Conservation (phyloP, 768 basidiomycete species). For the Gautieria morchelliformis region DNA sequence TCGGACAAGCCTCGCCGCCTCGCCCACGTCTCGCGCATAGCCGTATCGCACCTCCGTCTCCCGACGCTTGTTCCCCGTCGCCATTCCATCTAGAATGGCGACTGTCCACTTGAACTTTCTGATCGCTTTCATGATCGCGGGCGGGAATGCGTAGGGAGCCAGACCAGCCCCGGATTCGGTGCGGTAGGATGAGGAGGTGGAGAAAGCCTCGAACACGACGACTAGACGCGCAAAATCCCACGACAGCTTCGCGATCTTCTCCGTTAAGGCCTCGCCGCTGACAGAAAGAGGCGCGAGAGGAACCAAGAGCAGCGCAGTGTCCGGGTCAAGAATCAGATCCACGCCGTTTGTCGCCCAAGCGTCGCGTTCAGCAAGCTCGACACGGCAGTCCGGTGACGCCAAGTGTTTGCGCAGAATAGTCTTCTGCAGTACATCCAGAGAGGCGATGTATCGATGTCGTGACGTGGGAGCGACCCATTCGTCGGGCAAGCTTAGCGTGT, state of each 20-base stretch:
- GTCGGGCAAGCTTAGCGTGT: conserved; percentile 36
- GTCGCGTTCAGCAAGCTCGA: conserved; percentile 59
- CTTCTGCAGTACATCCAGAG: conserved; percentile 59
- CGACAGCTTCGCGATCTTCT: conserved; percentile 42
- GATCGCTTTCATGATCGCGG: conserved; percentile 59
- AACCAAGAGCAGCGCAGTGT: conserved; percentile 45
- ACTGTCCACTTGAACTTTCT: conserved; percentile 58
- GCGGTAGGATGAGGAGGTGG: conserved; percentile 31
- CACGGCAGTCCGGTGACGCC: conserved; percentile 30
- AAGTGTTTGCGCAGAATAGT: conserved; percentile 48
- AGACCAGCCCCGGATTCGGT: conserved; percentile 6
- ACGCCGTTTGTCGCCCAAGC: conserved; percentile 35
- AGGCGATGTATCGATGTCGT: conserved; percentile 59
- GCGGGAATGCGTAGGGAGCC: conserved; percentile 42
- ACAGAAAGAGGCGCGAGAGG: conserved; percentile 39
- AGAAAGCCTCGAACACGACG: conserved; percentile 61
- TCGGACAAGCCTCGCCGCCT: conserved; percentile 48
- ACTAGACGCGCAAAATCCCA: conserved; percentile 50
- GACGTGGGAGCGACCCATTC: conserved; percentile 21
- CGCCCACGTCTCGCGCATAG: conserved; percentile 51
- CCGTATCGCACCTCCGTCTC: conserved; percentile 40
- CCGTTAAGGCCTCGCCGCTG: conserved; percentile 33
- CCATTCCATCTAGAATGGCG: conserved; percentile 25
- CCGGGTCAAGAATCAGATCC: conserved; percentile 60
- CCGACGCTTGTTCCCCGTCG: conserved; percentile 34